Evolutionary conservation across 768 basidiomycete genomes (phyloP).

Genomic region (Podaxis carcinomalis): DNA sequence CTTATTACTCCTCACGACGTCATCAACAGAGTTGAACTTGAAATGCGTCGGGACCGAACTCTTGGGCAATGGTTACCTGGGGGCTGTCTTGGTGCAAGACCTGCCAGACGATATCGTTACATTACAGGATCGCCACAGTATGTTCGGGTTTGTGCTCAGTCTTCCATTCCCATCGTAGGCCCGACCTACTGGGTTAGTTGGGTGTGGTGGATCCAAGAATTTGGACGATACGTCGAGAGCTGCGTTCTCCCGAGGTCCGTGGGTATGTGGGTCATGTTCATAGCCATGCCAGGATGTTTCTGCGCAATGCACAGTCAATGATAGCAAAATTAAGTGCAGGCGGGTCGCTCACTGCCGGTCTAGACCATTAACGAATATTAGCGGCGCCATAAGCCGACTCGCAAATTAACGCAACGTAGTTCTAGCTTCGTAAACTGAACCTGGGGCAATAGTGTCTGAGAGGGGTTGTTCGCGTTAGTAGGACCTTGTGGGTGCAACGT

Average conservation of each 20-base stretch:
- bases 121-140: not conserved
- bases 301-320: not conserved
- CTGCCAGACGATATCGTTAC: too few relatives aligned
- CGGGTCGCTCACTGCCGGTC: not conserved
- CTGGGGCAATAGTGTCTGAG: not conserved
- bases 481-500: constrained; percentile 4
- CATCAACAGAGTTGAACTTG: not conserved
- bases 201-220: not conserved
- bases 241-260: not conserved
- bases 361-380: not conserved
- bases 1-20: not conserved
- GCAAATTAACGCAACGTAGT: not conserved
- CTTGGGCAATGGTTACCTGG: not conserved
- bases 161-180: not conserved
- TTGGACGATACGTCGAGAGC: not conserved
- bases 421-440: not conserved
- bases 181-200: too few relatives aligned
- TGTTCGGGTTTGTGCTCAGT: not conserved
- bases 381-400: not conserved
- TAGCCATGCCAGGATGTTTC: not conserved
- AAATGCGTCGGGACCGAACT: not conserved
- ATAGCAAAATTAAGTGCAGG: not conserved
- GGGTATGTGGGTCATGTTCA: not conserved
- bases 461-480: not conserved
- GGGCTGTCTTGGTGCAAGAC: too few relatives aligned